Conservation (phyloP, 495 filamentous ascomycete genomes). For the Penicillium longicatenatum region DNA sequence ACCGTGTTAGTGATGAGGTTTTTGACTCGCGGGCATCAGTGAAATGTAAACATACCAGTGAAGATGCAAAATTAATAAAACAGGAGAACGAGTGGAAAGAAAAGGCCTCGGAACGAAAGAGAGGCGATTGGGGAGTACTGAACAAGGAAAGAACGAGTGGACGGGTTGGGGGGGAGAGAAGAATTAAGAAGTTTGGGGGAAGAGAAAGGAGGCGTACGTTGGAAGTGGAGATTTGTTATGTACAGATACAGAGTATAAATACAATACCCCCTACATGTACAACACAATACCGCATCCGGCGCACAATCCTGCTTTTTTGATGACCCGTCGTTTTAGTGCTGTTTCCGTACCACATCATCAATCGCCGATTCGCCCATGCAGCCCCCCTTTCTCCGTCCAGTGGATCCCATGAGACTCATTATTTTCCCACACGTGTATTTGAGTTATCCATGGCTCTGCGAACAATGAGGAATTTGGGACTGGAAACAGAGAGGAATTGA, state of each 20-base stretch:
- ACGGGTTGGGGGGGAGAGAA: conserved; percentile 46
- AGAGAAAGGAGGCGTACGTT: conserved; percentile 35
- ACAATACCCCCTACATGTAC: conserved; percentile 2
- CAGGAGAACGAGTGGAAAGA: conserved; percentile 35
- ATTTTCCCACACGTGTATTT: conserved; percentile 14
- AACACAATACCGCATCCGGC: conserved; percentile 25
- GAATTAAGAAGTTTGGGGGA: conserved; percentile 34
- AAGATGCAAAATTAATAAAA: conserved; percentile 15
- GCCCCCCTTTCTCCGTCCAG: conserved; percentile 20
- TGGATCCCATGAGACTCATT: conserved; percentile 1
- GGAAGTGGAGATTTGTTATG: conserved; percentile 30
- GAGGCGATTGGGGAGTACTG: conserved; percentile 28
- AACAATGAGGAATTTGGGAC: background rate
- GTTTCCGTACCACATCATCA: conserved; percentile 18
- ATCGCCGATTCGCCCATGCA: conserved; percentile 10
- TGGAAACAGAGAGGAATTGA: background rate
- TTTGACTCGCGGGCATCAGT: background rate
- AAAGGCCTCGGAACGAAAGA: conserved; percentile 29
- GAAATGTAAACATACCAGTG: conserved; percentile 17
- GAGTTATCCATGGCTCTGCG: conserved; percentile 3
- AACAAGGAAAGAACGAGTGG: conserved; percentile 52
- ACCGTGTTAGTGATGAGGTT: conserved; percentile 12
- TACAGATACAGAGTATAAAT: conserved; percentile 10
- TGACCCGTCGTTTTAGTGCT: conserved; percentile 7
- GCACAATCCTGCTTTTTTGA: conserved; percentile 16